Conservation (phyloP, 768 basidiomycete genomes). For the Leccinum arenicola region DNA sequence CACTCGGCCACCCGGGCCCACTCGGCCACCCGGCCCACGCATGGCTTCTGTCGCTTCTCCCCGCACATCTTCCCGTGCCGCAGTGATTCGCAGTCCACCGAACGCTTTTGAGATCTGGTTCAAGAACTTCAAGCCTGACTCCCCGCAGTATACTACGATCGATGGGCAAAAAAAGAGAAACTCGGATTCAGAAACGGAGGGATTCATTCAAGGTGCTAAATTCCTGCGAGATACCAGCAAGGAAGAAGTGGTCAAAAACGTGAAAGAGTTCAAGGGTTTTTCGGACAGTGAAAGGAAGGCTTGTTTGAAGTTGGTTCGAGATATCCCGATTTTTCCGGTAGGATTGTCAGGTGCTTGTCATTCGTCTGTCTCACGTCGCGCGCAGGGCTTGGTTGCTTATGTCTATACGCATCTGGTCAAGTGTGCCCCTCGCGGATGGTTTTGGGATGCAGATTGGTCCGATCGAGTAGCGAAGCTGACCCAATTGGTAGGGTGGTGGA, state of each 20-base stretch:
- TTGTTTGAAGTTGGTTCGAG: constrained; percentile 16
- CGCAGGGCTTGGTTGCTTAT: constrained; percentile 29
- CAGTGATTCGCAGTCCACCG: neutral
- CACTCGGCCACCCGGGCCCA: neutral
- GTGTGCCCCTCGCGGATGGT: constrained; percentile 16
- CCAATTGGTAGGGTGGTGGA: constrained; percentile 9
- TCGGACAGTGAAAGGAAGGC: neutral
- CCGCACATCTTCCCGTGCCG: neutral
- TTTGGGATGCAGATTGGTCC: constrained; percentile 11
- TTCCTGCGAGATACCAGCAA: constrained; percentile 14
- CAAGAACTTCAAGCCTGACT: neutral
- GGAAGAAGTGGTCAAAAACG: constrained; percentile 16
- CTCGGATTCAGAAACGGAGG: neutral
- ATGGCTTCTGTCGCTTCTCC: neutral
- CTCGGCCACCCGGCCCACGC: neutral
- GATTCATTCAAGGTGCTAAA: constrained; percentile 4
- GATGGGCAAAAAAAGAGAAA: constrained; percentile 13
- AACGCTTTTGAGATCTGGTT: constrained; percentile 19
- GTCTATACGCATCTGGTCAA: constrained; percentile 25
- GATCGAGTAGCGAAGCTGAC: constrained; percentile 6
- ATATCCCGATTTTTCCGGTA: constrained; percentile 26
- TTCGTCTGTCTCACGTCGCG: constrained; percentile 6
- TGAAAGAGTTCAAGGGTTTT: constrained; percentile 17
- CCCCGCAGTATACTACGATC: constrained; percentile 15
- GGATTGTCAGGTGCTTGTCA: neutral